Evolutionary conservation across 495 filamentous ascomycete genomes (phyloP).

Genomic region (Aspergillus saccharolyticus): DNA sequence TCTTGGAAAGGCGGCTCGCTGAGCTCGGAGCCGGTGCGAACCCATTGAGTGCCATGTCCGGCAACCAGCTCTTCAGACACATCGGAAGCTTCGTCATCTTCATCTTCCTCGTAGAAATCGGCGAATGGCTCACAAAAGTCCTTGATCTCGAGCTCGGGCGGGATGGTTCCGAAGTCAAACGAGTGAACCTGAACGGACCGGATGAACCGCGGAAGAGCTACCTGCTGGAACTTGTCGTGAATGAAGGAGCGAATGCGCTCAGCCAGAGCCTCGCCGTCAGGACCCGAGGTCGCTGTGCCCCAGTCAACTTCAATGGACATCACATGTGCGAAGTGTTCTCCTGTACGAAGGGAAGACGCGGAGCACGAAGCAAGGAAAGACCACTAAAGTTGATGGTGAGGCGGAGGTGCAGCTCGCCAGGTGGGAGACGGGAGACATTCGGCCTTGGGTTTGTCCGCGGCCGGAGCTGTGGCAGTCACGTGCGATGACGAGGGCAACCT

Average conservation of each 20-base stretch:
- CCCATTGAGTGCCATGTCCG: conserved; percentile 24
- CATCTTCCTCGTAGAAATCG: conserved; percentile 92
- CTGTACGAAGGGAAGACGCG: background rate
- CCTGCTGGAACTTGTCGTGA: conserved; percentile 88
- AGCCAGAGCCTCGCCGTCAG: conserved; percentile 77
- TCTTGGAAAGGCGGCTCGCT: conserved; percentile 32
- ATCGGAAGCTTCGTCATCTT: conserved; percentile 46
- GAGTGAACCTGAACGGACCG: conserved; percentile 90
- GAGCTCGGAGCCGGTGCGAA: conserved; percentile 23
- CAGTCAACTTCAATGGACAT: conserved; percentile 99
- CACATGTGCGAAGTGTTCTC: conserved; percentile 30
- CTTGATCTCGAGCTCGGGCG: conserved; percentile 85
- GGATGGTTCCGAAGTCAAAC: conserved; percentile 83
- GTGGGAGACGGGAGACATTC: background rate
- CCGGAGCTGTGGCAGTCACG: background rate
- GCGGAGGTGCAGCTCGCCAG: too few relatives aligned
- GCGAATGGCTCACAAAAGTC: conserved; percentile 92
- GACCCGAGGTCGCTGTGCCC: conserved; percentile 83
- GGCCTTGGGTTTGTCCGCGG: background rate
- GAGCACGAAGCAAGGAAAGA: background rate
- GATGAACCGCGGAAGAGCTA: conserved; percentile 89
- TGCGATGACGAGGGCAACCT: background rate
- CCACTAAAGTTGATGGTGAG: background rate
- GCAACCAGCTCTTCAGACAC: conserved; percentile 33
- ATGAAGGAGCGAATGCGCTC: conserved; percentile 87